phyloP scores from a whole-genome alignment of 352 stramenopile species.

The Phytophthora tentaculata region DNA sequence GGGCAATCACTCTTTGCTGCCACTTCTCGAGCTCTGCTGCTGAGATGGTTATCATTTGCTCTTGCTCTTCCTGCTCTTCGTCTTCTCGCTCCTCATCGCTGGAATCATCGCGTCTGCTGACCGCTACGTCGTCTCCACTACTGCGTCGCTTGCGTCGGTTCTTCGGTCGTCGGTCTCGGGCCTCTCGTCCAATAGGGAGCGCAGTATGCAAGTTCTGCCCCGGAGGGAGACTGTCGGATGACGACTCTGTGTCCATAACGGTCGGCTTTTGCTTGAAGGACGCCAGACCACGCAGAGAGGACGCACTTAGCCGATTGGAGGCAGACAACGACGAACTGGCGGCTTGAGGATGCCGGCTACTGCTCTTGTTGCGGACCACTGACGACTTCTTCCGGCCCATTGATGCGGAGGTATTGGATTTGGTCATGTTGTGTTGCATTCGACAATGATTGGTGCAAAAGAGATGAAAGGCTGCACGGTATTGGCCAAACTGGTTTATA shows the following conservation, averaged over 20 bases:
- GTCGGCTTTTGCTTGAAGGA: constrained; percentile 18
- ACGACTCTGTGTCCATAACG: constrained; percentile 22
- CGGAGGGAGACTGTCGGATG: constrained; percentile 5
- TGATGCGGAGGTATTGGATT: constrained; percentile 3
- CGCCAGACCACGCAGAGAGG: constrained; percentile 16
- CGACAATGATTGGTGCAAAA: constrained; percentile 21
- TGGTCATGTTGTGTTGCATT: neutral
- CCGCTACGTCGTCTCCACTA: constrained; percentile 19
- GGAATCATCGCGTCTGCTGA: constrained; percentile 9
- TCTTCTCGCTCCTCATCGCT: constrained; percentile 21
- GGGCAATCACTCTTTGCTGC: constrained; percentile 62
- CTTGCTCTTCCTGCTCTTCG: constrained; percentile 1
- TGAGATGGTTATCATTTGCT: constrained; percentile 51
- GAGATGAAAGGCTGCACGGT: neutral
- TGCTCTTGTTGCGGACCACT: constrained; percentile 41
- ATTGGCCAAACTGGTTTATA: constrained; percentile 20
- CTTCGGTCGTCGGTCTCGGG: constrained; percentile 1
- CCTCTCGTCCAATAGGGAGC: constrained; percentile 12
- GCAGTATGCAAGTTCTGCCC: constrained; percentile 8
- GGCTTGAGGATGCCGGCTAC: constrained; percentile 10
- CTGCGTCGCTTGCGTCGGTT: constrained; percentile 32
- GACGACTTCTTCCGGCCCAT: constrained; percentile 48
- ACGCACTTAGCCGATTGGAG: constrained; percentile 6
- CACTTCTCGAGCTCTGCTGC: constrained; percentile 67
- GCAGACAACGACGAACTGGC: constrained; percentile 3